A percentile compares a stretch with the other conserved stretches of the same genome.
phyloP scores from a whole-genome alignment of 108 stramenopile genomes.

The Skeletonema tropicum region DNA sequence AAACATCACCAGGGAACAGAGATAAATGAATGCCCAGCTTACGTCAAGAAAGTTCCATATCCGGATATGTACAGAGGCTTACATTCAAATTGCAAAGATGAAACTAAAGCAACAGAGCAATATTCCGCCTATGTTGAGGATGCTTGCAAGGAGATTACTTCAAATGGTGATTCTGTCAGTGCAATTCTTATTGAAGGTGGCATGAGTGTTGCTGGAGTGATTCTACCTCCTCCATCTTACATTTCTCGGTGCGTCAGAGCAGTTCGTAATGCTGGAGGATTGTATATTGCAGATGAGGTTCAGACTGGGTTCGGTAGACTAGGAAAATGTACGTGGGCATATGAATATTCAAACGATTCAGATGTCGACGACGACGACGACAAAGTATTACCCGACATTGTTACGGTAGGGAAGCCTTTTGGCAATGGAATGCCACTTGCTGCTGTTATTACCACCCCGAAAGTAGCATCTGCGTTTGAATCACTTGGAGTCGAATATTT shows the following conservation, averaged over 20 bases:
- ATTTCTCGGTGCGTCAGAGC: conserved; percentile 63
- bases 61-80: conserved; percentile 89
- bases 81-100: conserved; percentile 41
- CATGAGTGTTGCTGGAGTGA: conserved; percentile 90
- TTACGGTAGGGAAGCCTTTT: conserved; percentile 96
- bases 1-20: conserved; percentile 82
- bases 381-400: conserved; percentile 92
- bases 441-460: conserved; percentile 83
- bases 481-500: conserved; percentile 92
- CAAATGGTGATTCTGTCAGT: conserved; percentile 59
- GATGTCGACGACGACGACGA: conserved; percentile 35
- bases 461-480: conserved; percentile 86
- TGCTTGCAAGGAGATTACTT: conserved; percentile 59
- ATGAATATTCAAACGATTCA: conserved; percentile 67
- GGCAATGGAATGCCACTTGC: conserved; percentile 96
- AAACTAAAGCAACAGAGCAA: conserved; percentile 49
- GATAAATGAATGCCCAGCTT: conserved; percentile 41
- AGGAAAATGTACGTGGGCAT: conserved; percentile 91
- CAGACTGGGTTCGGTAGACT: conserved; percentile 96
- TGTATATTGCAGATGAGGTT: conserved; percentile 98
- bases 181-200: conserved; percentile 92
- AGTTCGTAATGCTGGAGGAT: conserved; percentile 86
- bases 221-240: conserved; percentile 86
- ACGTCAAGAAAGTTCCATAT: conserved; percentile 81
- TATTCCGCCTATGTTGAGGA: conserved; percentile 73